Percentiles rank a stretch among this genome's conserved stretches.
These are phyloP conservation scores for Neocallimastix lanati DNA, from an alignment of 192 early-diverging fungal species.

Conservation along the genomic window DNA sequence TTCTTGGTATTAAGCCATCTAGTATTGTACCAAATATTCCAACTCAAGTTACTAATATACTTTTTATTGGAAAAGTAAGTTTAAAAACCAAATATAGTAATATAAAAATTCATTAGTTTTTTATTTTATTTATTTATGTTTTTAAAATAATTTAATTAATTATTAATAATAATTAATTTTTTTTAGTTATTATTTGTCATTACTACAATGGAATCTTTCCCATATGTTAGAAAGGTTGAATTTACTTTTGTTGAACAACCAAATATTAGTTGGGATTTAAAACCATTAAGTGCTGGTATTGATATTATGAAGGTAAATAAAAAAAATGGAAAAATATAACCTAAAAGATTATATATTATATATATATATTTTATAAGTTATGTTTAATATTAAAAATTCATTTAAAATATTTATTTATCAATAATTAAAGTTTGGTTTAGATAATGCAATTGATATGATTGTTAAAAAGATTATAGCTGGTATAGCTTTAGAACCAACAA, in stretches of 20 bases:
- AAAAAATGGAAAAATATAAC: no score
- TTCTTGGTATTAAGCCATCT: background rate
- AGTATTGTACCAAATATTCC: background rate
- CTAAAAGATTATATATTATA: no score
- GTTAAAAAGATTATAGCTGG: background rate
- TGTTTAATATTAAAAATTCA: no score
- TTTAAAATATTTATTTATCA: no score
- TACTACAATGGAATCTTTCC: background rate
- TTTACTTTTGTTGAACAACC: background rate
- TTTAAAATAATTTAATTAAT: no score
- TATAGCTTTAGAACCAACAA: background rate
- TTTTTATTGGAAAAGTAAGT: background rate
- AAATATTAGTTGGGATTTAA: background rate
- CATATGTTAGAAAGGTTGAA: background rate
- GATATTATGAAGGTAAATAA: background rate
- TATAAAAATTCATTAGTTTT: no score
- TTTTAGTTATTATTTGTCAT: background rate
- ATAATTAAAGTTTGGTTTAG: background rate
- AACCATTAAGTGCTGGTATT: background rate
- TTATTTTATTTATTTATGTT: no score
- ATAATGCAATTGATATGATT: background rate
- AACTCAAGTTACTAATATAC: background rate
- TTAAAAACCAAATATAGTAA: no score
- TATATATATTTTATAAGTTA: no score
- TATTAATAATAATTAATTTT: no score